Base-by-base conservation (phyloP, 805 yeast species). In the Alloascoidea hylecoeti region DNA sequence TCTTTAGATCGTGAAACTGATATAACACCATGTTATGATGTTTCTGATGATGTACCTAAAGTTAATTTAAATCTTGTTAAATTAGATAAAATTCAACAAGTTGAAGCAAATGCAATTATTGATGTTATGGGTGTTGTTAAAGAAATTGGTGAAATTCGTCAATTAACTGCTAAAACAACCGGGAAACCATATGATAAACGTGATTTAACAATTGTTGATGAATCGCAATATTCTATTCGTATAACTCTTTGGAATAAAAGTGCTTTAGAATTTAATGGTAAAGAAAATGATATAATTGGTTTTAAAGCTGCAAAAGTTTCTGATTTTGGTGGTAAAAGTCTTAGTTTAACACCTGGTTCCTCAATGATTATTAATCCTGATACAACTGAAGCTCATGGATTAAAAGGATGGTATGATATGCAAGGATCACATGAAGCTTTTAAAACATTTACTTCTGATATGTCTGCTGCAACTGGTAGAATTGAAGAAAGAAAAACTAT, bases 401-500 rank as follows among this genome's bases (percentile, higher is more conserved):
- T 92, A 47, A 84, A 85, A 57, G 97, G 97, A 4, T 92, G 99
- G 99, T 92, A 75, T 51, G 95, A 85, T 51, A 70, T 79, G 33
- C 75, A 71, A 47, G 96, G 96, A 32, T 66, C 68, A 16, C 58
- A 63, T 39, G 75, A 74, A 40, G 59, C 56, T 32, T 86, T 82
- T 62, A 70, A 72, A 47, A 62, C 76, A 6, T 57, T 84, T 52
- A 39, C 41, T 5, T 37, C 42, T 2, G 55, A 61, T 4, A 86
- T 78, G 46, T 44, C 60, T 2, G 57, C 60, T n/a, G 42, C 62
- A 2, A 50, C 53, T 15, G 42, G 57, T 15, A 47, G 66, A 14
- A 65, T 75, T 33, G 57, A 62, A 37, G 71, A 71, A 34, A 70
- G 95, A 46, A 78, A 77, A 49, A 64, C 81, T 2, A 75, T 89